Percentiles rank a stretch among this genome's conserved stretches.
These are phyloP conservation scores for Termitomyces sp. DNA, from an alignment of 768 basidiomycete species.

Conservation along the genomic window DNA sequence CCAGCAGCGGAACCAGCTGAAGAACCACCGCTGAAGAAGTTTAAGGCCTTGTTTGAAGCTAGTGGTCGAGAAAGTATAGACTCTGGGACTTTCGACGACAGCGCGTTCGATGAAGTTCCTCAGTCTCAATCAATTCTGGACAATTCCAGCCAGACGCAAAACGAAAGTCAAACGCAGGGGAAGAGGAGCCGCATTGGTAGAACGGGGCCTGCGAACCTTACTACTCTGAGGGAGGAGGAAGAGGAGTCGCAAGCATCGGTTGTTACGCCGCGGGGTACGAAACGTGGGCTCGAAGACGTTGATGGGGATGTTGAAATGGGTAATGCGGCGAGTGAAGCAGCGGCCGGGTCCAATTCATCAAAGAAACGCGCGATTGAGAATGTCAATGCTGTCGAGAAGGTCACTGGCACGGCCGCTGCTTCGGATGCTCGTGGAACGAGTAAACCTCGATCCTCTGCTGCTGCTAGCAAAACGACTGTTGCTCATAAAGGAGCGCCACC, in stretches of 20 bases:
- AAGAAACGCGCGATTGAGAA: conserved; percentile 47
- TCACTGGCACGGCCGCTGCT: background rate
- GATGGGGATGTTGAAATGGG: conserved; percentile 40
- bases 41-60: conserved; percentile 69
- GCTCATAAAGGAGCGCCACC: conserved; percentile 27
- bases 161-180: conserved; percentile 29
- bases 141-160: conserved; percentile 33
- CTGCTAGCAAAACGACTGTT: conserved; percentile 20
- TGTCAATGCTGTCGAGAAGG: conserved; percentile 24
- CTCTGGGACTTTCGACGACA: conserved; percentile 19
- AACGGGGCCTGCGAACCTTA: conserved; percentile 19
- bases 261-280: conserved; percentile 26
- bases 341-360: conserved; percentile 21
- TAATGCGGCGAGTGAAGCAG: conserved; percentile 20
- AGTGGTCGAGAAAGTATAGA: conserved; percentile 45
- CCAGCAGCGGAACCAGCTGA: conserved; percentile 15
- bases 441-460: conserved; percentile 5
- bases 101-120: conserved; percentile 15
- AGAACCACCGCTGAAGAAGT: conserved; percentile 68
- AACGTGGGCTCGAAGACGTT: conserved; percentile 38
- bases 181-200: conserved; percentile 18
- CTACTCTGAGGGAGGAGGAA: conserved; percentile 49
- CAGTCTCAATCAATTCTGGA: conserved; percentile 8
- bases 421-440: conserved; percentile 2
- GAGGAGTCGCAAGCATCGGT: conserved; percentile 43